Base-by-base conservation (phyloP, 176 grass and related monocot species). In the Aegilops bicornis region DNA sequence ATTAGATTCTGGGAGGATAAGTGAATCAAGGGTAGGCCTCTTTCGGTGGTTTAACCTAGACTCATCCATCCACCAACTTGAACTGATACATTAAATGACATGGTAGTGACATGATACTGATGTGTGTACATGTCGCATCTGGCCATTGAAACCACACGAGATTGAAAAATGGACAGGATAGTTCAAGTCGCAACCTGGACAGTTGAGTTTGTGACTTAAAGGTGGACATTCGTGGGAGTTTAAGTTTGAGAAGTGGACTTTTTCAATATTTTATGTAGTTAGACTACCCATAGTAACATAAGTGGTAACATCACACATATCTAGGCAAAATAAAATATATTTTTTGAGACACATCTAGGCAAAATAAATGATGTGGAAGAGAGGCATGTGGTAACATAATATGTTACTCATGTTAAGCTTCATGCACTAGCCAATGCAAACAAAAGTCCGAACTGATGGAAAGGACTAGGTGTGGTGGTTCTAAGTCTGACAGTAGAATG, bases 261-360 rank as follows among this genome's bases (percentile, higher is more conserved):
- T 39, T 72, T 29, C 54, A 47, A 13, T 50, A 79, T 74, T 76
- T 16, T 78, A 20, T 76, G 71, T 36, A 9, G 84, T 78, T 88
- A 36, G 35, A 36, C 35, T 36, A 36, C 35, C 35, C 35, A 36
- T 36, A 7, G 35, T 36, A 36, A 36, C 35, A 36, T 36, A 36
- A 36, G 35, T 36, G 35, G 35, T 36, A 36, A 36, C 35, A 36
- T 36, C 35, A 36, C 35, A 36, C 35, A 36, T 36, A 33, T 33
- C 32, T 33, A 33, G 32, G 32, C 32, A 31, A 31, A 31, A 31
- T 31, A 31, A 31, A 31, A 31, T 31, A 31, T 31, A 31, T 2
- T 3, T 31, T 31, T 31, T 31, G 31, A 31, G 31, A 31, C 31
- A 31, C 2, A 35, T 35, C 33, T 35, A 35, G 33, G 33, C 33